Base-by-base conservation (phyloP, 495 filamentous ascomycete species). In the Hypoxylon perforatum region DNA sequence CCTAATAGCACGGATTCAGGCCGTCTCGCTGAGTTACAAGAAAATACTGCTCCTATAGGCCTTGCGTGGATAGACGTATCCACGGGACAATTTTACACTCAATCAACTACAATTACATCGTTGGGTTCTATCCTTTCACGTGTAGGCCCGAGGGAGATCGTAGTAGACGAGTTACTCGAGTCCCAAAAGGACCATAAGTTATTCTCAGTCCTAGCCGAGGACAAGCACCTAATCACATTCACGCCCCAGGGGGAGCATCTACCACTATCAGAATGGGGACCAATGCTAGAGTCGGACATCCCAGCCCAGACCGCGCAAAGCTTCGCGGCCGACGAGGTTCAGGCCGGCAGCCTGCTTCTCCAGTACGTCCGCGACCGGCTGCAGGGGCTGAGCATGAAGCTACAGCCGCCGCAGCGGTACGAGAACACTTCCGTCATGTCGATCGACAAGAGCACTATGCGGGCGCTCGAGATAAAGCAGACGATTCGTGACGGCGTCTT, bases 41-140 rank as follows among this genome's bases (percentile, higher is more conserved):
- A 65, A 9, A 35, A 28, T 36, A n/a, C 77, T 78, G 51, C 76
- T 70, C 63, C 82, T 1, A 57, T 96, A 61, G 96, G 96, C 9
- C 77, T 99, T 38, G 91, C 96, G 21, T 99, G 95, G 95, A 76
- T 97, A 35, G 95, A 99, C 76, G 78, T 98, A 8, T 97, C 94
- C 25, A 99, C 95, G 4, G 96, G 95, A 1, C 89, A 91, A 70
- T 97, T 97, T 75, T 95, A 87, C 70, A 96, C 92, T 3, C 92
- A 97, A 73, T 79, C 82, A n/a, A 92, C 92, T 5, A 88, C 88
- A 2, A 71, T 92, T 9, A 82, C 86, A 25, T 87, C 89, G 66
- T 80, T 99, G 3, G 81, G 89, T 12, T 93, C 92, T 12, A 87
- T 90, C 7, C 84, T 97, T 47, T 89, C 92, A 4, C 87, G 94